A percentile compares a stretch with the other conserved stretches of the same genome.
phyloP scores from a whole-genome alignment of 2,329 filamentous ascomycete species.

The Hypoxylon rubiginosum region DNA sequence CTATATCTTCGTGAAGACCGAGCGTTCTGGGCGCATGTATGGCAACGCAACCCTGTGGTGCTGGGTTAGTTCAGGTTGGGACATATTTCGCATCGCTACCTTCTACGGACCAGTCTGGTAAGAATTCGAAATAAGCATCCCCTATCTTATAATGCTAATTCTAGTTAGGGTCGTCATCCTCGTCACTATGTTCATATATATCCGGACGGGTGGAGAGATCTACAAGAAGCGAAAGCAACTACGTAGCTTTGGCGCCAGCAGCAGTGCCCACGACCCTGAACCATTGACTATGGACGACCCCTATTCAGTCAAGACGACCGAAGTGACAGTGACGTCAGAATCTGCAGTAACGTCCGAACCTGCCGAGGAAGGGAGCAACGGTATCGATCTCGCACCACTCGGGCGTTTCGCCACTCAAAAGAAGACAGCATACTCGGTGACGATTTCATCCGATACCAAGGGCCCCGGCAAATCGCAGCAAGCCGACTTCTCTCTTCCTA shows the following conservation, averaged over 20 bases:
- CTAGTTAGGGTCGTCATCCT: constrained; percentile 69
- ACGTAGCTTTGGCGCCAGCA: constrained; percentile 62
- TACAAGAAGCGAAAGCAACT: constrained; percentile 75
- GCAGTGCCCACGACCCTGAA: constrained; percentile 60
- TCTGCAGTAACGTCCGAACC: constrained; percentile 64
- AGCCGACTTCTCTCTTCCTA: constrained; percentile 26
- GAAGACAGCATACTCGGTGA: constrained; percentile 62
- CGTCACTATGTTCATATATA: constrained; percentile 74
- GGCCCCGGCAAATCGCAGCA: constrained; percentile 43
- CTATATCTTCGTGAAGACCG: constrained; percentile 74
- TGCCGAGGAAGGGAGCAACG: constrained; percentile 47
- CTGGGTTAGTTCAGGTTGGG: constrained; percentile 77
- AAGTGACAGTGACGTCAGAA: constrained; percentile 74
- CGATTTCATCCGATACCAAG: constrained; percentile 60
- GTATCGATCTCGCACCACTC: constrained; percentile 54
- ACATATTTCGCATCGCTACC: constrained; percentile 77
- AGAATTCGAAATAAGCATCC: constrained; percentile 37
- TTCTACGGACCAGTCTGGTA: constrained; percentile 83
- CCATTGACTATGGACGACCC: constrained; percentile 59
- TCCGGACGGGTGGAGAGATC: constrained; percentile 75
- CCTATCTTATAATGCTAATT: constrained; percentile 24
- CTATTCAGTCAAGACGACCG: constrained; percentile 69
- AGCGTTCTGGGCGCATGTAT: constrained; percentile 72
- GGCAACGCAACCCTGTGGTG: constrained; percentile 85
- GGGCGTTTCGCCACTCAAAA: constrained; percentile 40